Percentiles rank a stretch among this genome's conserved stretches.
phyloP scores from a whole-genome alignment of 495 filamentous ascomycete species.

The Penicillium roqueforti region DNA sequence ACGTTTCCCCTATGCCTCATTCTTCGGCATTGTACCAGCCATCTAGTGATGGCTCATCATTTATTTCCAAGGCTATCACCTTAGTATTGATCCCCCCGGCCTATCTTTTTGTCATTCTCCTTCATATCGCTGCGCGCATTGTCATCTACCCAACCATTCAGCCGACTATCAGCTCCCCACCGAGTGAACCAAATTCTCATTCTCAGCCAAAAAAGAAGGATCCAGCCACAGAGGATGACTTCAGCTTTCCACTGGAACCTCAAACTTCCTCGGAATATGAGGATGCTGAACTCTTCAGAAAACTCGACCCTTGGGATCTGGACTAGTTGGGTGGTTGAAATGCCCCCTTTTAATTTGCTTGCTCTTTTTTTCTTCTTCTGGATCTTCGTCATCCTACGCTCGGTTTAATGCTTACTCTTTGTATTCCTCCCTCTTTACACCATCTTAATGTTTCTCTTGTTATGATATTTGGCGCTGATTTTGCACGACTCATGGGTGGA shows the following conservation, averaged over 20 bases:
- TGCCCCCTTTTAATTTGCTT: not conserved
- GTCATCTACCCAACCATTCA: constrained; percentile 44
- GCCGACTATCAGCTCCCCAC: constrained; percentile 22
- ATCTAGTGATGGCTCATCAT: constrained; percentile 54
- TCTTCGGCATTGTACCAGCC: constrained; percentile 61
- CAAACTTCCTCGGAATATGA: constrained; percentile 31
- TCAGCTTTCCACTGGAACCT: constrained; percentile 39
- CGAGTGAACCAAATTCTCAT: constrained; percentile 11
- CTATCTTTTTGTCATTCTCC: constrained; percentile 69
- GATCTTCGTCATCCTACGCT: constrained; percentile 7
- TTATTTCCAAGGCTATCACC: constrained; percentile 71
- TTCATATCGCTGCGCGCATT: constrained; percentile 73
- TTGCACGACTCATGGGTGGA: constrained; percentile 13
- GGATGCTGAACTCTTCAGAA: constrained; percentile 17
- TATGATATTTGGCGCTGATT: constrained; percentile 12
- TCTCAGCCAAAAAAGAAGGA: not conserved
- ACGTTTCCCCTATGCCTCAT: constrained; percentile 67
- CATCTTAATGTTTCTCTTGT: constrained; percentile 10
- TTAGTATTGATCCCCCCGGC: constrained; percentile 71
- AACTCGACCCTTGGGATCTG: constrained; percentile 32
- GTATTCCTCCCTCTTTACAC: not conserved
- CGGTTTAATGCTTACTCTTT: constrained; percentile 18
- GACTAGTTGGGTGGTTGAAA: constrained; percentile 16
- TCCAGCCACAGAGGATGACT: constrained; percentile 35
- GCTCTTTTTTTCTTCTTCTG: constrained; percentile 1